Evolutionary conservation across 2,329 filamentous ascomycete genomes (phyloP).

Genomic region (Penicillium sclerotiorum): DNA sequence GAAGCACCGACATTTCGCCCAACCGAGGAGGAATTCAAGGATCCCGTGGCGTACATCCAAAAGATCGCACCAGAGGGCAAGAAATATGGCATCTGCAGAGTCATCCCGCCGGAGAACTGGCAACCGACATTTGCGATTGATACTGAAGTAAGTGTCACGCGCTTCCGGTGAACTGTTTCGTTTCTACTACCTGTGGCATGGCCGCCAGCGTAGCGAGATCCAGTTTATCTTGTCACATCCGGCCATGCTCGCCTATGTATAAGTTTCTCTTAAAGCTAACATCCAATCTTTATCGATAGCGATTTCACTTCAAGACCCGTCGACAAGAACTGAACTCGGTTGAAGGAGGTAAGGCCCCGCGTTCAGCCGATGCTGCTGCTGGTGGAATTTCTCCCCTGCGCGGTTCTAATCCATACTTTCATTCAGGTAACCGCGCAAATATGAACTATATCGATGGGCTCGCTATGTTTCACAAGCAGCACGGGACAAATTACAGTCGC

Average conservation of each 20-base stretch:
- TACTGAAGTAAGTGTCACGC: constrained; percentile 71
- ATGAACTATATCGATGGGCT: constrained; percentile 94
- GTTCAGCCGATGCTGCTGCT: constrained; percentile 31
- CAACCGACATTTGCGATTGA: constrained; percentile 95
- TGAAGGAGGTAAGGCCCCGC: constrained; percentile 75
- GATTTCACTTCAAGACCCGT: constrained; percentile 94
- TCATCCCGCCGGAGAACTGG: constrained; percentile 92
- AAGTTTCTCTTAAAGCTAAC: not conserved
- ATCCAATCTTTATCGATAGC: constrained; percentile 55
- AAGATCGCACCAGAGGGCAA: constrained; percentile 86
- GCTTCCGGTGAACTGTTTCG: not conserved
- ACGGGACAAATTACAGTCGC: constrained; percentile 89
- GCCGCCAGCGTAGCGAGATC: too few species aligned
- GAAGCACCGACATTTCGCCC: constrained; percentile 91
- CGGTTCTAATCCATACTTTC: constrained; percentile 42
- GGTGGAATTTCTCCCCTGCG: constrained; percentile 31
- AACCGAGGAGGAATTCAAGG: constrained; percentile 90
- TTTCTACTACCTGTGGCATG: not conserved
- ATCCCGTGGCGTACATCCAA: constrained; percentile 89
- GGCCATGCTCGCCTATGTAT: too few species aligned
- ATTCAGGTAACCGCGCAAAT: constrained; percentile 84
- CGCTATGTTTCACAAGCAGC: constrained; percentile 94
- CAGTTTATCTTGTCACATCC: too few species aligned
- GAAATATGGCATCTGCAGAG: constrained; percentile 91
- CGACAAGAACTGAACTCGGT: constrained; percentile 97